Evolutionary conservation across 164 flowering plant genomes (phyloP), one percentile per base, ranked within the genome.

Genomic region (Annona squamosa): DNA sequence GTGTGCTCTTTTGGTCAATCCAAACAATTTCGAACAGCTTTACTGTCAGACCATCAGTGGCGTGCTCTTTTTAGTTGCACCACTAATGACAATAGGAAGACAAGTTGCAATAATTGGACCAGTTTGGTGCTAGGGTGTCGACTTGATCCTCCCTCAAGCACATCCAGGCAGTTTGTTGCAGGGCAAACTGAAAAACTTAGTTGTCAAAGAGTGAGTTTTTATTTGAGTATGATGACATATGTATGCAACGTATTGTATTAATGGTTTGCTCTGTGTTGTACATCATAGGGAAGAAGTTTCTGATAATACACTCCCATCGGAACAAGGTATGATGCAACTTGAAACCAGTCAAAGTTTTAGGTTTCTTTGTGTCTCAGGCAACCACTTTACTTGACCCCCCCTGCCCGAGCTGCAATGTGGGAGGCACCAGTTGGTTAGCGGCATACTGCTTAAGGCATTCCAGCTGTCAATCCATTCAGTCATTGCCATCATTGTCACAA

Each of bases 251-350:
- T 18, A 1, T 65, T 43, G 42, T 47, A 61, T 46, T 9, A 57
- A 6, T 69, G 5, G 67, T 74, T 65, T 65, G 4, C 10, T 48
- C 41, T 43, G 61, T 62, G 67, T 41, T 70, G 3, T 18, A 41
- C 76, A 16, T 68, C 3, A 26, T 85, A 86, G 91, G 65, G 93
- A 85, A 68, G 85, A 81, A 17, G 78, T 47, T 57, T 52, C 67
- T 19, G 76, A 63, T 4, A 82, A 77, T 37, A 88, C 91, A 63
- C 86, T 88, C 13, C 89, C 89, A 45, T 56, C 70, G 9, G 82
- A 82, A 3, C 84, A 77, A 78, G 88, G 95, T 87, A 75, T 4
- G 43, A 46, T 3, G 4, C 1, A 1, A 65, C 5, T 7, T 56
- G 45, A 52, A 43, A 13, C 4, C 2, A 65, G 64, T 7, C n/a